Evolutionary conservation across 345 rosid genomes (phyloP).

Genomic region (Citrus unshiu): DNA sequence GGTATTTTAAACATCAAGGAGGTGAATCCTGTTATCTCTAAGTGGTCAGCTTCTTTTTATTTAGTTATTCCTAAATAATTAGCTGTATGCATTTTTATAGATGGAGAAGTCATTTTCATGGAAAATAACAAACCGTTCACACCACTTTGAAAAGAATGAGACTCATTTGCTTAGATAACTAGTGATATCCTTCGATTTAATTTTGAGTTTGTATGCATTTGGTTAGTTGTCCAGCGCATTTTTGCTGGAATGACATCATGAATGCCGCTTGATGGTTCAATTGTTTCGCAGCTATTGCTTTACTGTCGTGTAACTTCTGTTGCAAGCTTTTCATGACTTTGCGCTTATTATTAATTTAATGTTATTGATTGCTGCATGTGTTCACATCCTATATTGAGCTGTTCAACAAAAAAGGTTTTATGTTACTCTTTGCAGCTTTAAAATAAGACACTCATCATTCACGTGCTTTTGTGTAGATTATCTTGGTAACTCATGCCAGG

Average conservation of each 20-base stretch:
- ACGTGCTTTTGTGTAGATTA: constrained; percentile 41
- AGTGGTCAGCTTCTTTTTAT: not conserved
- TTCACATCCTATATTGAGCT: not conserved
- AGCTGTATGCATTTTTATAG: not conserved
- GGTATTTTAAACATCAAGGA: not conserved
- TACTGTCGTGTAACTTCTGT: not conserved
- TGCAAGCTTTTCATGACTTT: not conserved
- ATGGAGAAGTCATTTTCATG: not conserved
- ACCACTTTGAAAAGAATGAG: too few species aligned
- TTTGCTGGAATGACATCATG: not conserved
- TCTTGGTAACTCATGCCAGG: constrained; percentile 79
- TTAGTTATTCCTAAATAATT: not conserved
- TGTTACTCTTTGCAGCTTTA: not conserved
- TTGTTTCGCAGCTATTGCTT: not conserved
- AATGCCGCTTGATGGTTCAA: not conserved
- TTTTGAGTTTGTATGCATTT: not conserved
- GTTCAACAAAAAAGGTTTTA: not conserved
- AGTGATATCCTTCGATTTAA: not conserved
- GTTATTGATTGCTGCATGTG: not conserved
- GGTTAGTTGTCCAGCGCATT: not conserved
- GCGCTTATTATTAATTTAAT: not conserved
- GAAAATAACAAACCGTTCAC: not conserved
- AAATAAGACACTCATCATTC: not conserved
- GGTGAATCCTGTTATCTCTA: not conserved
- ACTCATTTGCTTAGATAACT: not conserved